A percentile compares a stretch with the other conserved stretches of the same genome.
These are phyloP conservation scores for Dentipellis fragilis DNA, from an alignment of 768 basidiomycete genomes.

Conservation along the genomic window DNA sequence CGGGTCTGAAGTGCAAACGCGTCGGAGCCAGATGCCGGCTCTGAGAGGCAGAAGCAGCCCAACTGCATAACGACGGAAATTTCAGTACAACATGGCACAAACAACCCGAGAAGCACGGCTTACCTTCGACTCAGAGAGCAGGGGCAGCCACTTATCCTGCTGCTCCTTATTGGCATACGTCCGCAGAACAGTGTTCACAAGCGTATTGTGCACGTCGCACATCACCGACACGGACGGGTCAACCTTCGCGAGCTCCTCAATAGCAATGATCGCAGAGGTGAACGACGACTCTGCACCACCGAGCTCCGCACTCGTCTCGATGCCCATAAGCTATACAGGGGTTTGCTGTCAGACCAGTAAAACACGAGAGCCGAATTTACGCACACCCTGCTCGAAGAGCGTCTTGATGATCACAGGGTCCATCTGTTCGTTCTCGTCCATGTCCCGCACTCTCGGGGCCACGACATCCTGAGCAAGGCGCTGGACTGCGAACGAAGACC, in stretches of 20 bases:
- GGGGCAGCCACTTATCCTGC: slow-evolving; percentile 81
- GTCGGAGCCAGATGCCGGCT: slow-evolving; percentile 88
- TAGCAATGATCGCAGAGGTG: slow-evolving; percentile 89
- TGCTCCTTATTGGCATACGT: slow-evolving; percentile 79
- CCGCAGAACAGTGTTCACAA: slow-evolving; percentile 91
- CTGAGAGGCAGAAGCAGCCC: slow-evolving; percentile 92
- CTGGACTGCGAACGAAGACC: slow-evolving; percentile 39
- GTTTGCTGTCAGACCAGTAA: background rate
- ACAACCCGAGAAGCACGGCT: slow-evolving; percentile 2
- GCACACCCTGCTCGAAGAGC: slow-evolving; percentile 90
- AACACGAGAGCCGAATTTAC: slow-evolving; percentile 16
- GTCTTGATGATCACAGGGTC: slow-evolving; percentile 79
- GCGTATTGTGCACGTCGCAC: slow-evolving; percentile 97
- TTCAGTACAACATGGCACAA: background rate
- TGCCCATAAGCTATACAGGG: slow-evolving; percentile 79
- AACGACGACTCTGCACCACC: slow-evolving; percentile 89
- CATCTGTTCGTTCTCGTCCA: slow-evolving; percentile 98
- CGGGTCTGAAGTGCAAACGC: slow-evolving; percentile 95
- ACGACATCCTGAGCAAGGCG: slow-evolving; percentile 88
- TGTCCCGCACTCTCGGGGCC: slow-evolving; percentile 84
- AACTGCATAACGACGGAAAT: slow-evolving; percentile 40
- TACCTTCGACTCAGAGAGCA: slow-evolving; percentile 71
- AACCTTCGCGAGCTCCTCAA: slow-evolving; percentile 93
- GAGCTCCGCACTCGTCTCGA: slow-evolving; percentile 78
- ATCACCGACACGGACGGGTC: slow-evolving; percentile 95